A percentile compares a stretch with the other conserved stretches of the same genome.
Evolutionary conservation across 495 filamentous ascomycete species (phyloP).

Genomic region (Hypoxylon perforatum): DNA sequence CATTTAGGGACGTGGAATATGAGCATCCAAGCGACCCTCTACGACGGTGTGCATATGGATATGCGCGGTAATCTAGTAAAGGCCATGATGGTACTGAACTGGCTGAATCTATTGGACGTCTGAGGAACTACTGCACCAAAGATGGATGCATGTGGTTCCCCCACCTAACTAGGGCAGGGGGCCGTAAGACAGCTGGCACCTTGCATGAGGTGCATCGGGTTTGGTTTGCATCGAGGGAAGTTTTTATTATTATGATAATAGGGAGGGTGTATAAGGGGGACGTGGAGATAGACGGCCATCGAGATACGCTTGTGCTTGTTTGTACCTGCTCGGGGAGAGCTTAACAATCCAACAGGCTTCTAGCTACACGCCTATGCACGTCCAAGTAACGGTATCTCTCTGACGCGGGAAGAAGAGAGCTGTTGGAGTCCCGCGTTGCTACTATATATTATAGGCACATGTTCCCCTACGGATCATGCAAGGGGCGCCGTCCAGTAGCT

Average conservation of each 20-base stretch:
- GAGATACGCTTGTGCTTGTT: no score
- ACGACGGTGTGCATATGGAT: conserved; percentile 66
- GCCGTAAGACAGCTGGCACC: conserved; percentile 3
- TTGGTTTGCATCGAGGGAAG: not conserved
- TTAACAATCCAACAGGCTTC: not conserved
- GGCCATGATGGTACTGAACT: conserved; percentile 68
- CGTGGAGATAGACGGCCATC: no score
- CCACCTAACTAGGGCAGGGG: conserved; percentile 13
- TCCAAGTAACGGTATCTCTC: conserved; percentile 4
- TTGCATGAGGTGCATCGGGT: conserved; percentile 5
- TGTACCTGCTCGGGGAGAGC: no score
- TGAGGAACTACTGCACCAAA: conserved; percentile 17
- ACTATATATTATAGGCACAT: conserved; percentile 5
- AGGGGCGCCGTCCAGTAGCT: conserved; percentile 26
- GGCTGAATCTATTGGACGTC: conserved; percentile 53
- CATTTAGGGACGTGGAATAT: conserved; percentile 67
- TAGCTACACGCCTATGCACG: conserved; percentile 6
- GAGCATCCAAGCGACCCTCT: conserved; percentile 63
- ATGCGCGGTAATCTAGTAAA: conserved; percentile 64
- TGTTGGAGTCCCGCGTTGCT: conserved; percentile 22
- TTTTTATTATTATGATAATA: not conserved
- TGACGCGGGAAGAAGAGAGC: not conserved
- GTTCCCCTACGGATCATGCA: conserved; percentile 14
- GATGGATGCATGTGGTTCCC: conserved; percentile 8
- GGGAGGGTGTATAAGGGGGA: no score